Percentiles rank a stretch among this genome's conserved stretches.
These are phyloP conservation scores for Colletotrichum chrysophilum DNA, from an alignment of 2,329 filamentous ascomycete genomes.

Conservation along the genomic window DNA sequence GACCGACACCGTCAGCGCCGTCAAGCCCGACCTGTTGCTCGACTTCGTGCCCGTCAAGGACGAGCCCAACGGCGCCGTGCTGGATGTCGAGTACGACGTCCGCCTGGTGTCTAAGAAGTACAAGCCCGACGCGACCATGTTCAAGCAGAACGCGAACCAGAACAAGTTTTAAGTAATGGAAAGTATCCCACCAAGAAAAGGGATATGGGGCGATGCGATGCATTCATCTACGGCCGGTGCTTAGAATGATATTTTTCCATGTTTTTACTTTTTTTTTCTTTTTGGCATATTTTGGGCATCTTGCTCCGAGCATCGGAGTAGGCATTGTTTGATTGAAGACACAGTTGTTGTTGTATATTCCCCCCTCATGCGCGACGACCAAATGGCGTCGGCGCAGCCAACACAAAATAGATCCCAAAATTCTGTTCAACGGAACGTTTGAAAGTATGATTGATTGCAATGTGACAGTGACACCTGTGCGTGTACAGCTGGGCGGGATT, in stretches of 20 bases:
- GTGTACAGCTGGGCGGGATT: neutral
- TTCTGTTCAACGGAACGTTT: neutral
- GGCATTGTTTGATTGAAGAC: neutral
- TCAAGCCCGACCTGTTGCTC: slow-evolving; percentile 44
- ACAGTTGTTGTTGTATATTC: neutral
- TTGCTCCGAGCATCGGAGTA: neutral
- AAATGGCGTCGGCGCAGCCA: neutral
- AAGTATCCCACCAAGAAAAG: neutral
- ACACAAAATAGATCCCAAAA: neutral
- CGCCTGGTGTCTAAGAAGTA: slow-evolving; percentile 28
- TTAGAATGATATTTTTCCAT: neutral
- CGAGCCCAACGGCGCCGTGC: slow-evolving; percentile 31
- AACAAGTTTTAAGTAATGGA: slow-evolving; percentile 17
- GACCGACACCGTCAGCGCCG: slow-evolving; percentile 40
- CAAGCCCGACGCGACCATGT: slow-evolving; percentile 25
- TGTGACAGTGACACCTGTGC: neutral
- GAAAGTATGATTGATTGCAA: neutral
- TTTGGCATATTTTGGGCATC: neutral
- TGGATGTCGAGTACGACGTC: slow-evolving; percentile 36
- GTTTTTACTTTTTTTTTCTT: neutral
- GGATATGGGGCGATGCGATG: neutral
- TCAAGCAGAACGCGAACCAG: slow-evolving; percentile 25
- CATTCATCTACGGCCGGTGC: neutral
- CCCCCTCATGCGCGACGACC: neutral
- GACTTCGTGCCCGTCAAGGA: slow-evolving; percentile 46